phyloP scores from a whole-genome alignment of 1,284 basidiomycete genomes.

The Trametes pubescens region DNA sequence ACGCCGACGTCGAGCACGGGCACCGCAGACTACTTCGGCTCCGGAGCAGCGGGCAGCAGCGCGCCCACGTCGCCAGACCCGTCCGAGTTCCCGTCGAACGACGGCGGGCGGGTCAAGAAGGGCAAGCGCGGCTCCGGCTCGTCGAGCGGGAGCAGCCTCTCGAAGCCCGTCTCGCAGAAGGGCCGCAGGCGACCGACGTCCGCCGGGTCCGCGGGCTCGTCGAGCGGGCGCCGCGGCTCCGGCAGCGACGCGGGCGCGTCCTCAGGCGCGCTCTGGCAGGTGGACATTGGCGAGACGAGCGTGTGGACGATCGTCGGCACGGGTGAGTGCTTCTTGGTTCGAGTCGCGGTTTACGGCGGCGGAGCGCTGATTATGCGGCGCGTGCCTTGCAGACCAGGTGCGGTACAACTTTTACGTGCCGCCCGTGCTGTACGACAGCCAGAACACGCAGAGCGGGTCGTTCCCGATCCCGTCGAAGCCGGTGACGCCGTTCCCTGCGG shows the following conservation, averaged over 20 bases:
- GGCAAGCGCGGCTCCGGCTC: constrained; percentile 72
- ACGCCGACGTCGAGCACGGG: constrained; percentile 62
- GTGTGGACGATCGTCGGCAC: constrained; percentile 95
- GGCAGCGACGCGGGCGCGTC: constrained; percentile 70
- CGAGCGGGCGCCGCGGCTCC: constrained; percentile 60
- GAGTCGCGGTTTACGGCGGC: constrained; percentile 11
- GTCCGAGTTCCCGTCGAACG: constrained; percentile 77
- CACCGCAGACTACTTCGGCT: constrained; percentile 72
- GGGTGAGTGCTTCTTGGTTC: constrained; percentile 54
- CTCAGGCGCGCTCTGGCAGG: constrained; percentile 85
- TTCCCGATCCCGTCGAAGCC: constrained; percentile 83
- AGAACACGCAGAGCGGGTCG: constrained; percentile 68
- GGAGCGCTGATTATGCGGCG: constrained; percentile 11
- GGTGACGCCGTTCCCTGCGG: constrained; percentile 85
- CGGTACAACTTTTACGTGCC: constrained; percentile 94
- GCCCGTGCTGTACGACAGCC: constrained; percentile 81
- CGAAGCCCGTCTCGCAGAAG: constrained; percentile 67
- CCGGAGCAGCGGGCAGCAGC: constrained; percentile 55
- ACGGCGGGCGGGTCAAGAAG: constrained; percentile 83
- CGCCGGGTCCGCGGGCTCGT: constrained; percentile 72
- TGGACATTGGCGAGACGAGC: constrained; percentile 89
- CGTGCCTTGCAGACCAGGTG: constrained; percentile 68
- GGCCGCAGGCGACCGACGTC: constrained; percentile 76
- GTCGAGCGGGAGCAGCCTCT: constrained; percentile 72
- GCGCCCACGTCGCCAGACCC: constrained; percentile 74